Percentiles rank a stretch among this genome's conserved stretches.
These are phyloP conservation scores for Capsicum rhomboideum DNA, from an alignment of 257 asterid species.

Conservation along the genomic window DNA sequence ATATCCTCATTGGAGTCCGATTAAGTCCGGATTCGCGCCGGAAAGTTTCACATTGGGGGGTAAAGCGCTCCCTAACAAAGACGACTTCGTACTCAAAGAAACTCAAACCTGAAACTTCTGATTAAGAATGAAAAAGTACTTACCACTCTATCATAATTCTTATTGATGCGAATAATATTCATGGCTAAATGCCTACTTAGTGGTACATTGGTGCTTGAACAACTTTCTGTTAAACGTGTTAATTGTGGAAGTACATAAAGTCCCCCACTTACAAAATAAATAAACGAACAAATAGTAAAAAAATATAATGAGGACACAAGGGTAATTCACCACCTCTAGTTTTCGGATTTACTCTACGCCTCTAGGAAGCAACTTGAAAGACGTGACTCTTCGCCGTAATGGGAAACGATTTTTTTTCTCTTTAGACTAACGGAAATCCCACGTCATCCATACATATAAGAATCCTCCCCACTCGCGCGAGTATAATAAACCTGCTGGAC, in stretches of 20 bases:
- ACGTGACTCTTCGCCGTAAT: background rate
- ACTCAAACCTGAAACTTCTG: no score
- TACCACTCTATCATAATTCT: no score
- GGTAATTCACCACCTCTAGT: background rate
- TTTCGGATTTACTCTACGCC: conserved; percentile 1
- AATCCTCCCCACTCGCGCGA: background rate
- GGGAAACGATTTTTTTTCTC: background rate
- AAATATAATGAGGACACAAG: background rate
- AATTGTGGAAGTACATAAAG: background rate
- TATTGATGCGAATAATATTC: no score
- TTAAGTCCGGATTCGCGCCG: no score
- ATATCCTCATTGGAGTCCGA: no score
- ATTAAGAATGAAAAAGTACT: no score
- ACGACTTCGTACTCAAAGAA: no score
- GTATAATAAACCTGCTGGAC: background rate
- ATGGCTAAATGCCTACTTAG: no score
- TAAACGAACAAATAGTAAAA: background rate
- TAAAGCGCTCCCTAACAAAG: no score
- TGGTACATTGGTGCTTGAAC: background rate
- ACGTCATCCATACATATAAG: background rate
- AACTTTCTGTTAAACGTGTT: background rate
- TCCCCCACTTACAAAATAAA: background rate
- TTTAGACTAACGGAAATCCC: background rate
- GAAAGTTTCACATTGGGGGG: no score
- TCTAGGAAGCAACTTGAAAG: background rate